These are phyloP conservation scores for Aquilaria malaccensis DNA, from an alignment of 345 rosid genomes.

Conservation along the genomic window DNA sequence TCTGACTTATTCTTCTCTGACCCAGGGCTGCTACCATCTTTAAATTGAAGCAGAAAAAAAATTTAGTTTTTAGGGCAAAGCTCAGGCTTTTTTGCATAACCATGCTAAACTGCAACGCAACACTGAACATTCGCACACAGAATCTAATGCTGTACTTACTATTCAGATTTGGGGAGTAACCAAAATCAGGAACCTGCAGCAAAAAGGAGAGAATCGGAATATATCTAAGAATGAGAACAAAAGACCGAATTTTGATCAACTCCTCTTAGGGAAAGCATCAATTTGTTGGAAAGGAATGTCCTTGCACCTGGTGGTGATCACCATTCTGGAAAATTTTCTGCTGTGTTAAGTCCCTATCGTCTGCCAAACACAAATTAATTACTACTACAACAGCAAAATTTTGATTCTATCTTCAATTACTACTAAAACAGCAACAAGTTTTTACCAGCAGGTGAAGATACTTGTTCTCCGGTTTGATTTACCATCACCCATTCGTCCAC, in stretches of 20 bases:
- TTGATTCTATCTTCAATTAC: too few species aligned
- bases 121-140: constrained; percentile 14
- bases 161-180: constrained; percentile 58
- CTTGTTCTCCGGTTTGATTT: constrained; percentile 65
- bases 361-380: constrained; percentile 26
- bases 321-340: constrained; percentile 60
- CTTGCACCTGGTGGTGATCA: constrained; percentile 76
- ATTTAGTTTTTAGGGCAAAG: neutral
- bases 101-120: neutral
- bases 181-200: constrained; percentile 54
- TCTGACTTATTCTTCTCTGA: constrained; percentile 63
- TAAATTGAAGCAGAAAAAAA: constrained; percentile 6
- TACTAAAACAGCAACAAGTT: neutral
- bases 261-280: constrained; percentile 16
- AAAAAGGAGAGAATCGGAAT: constrained; percentile 19
- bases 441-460: constrained; percentile 30
- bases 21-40: constrained; percentile 74
- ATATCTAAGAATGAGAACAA: constrained; percentile 31
- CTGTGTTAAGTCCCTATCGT: constrained; percentile 88
- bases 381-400: neutral
- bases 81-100: constrained; percentile 1
- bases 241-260: constrained; percentile 9
- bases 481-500: constrained; percentile 88
- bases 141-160: constrained; percentile 53
- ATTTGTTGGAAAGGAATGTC: constrained; percentile 13